Evolutionary conservation across 176 grass and related monocot genomes (phyloP), one percentile per base, ranked within the genome.

Genomic region (Rhynchospora pubera): DNA sequence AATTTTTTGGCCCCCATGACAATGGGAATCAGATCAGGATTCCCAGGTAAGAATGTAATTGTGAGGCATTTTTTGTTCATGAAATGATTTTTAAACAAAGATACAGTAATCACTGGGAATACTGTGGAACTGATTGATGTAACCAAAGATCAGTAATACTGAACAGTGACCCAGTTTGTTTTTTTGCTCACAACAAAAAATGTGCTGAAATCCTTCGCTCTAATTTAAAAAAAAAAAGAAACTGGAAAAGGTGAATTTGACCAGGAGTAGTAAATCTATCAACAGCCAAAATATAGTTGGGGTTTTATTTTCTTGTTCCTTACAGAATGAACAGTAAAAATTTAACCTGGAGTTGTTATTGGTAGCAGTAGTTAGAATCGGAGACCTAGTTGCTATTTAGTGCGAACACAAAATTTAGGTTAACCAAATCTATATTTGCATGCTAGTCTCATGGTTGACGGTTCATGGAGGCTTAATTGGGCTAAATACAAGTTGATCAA

Each of bases 281-380:
- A 55, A 21, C 46, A 73, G 43, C 69, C 45, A 73, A 21, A 73
- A n/a, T 73, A 13, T 73, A 73, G 62, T 62, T 61, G n/a, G 16
- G 7, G 10, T 45, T 19, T n/a, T n/a, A n/a, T n/a, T 9, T 42
- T 80, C 22, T 62, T 44, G 53, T 43, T 32, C 16, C 11, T 32
- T 79, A 32, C 13, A 58, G 60, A 26, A 5, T 58, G 19, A 79
- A 15, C 9, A 3, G 55, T n/a, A 62, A 45, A n/a, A 45, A n/a
- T 80, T 62, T 80, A 57, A 80, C 78, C 78, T 43, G 53, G 9
- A 78, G 39, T 58, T 39, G 53, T 28, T 63, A 63, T 19, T 80
- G 57, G 14, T n/a, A 62, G 46, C 10, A 24, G 57, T 63, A 21
- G 12, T 43, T 58, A 19, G 22, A 69, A 79, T 43, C 53, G 42